These are phyloP conservation scores for Plasmodium blacklocki DNA, from an alignment of 169 alveolate species.

Conservation along the genomic window DNA sequence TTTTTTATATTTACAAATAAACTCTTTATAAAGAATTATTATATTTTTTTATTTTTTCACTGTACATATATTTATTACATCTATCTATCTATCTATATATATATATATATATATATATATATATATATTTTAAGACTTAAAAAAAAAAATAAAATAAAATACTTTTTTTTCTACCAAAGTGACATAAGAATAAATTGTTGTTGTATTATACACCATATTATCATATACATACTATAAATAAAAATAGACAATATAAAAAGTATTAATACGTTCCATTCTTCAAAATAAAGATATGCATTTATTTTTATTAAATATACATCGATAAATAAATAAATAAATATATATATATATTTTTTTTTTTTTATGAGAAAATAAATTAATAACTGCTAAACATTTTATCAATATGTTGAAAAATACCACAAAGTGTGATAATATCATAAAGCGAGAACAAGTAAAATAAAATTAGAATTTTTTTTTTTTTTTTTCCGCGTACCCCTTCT, in stretches of 20 bases:
- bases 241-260: too few species aligned
- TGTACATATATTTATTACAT: too few species aligned
- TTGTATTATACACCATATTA: too few species aligned
- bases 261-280: background rate
- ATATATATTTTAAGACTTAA: background rate
- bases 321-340: conserved; percentile 9
- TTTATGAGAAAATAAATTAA: conserved; percentile 25
- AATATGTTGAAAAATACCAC: conserved; percentile 74
- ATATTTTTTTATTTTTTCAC: conserved; percentile 19
- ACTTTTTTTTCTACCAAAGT: background rate
- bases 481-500: conserved; percentile 6
- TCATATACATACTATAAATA: too few species aligned
- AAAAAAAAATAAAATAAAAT: conserved; percentile 11
- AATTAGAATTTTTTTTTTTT: conserved; percentile 1
- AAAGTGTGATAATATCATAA: conserved; percentile 47
- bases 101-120: too few species aligned
- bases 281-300: conserved; percentile 11
- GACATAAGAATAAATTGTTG: too few species aligned
- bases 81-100: too few species aligned
- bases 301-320: conserved; percentile 13
- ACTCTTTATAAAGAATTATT: background rate
- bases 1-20: background rate
- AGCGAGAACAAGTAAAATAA: conserved; percentile 73
- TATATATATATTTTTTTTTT: background rate
- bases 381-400: conserved; percentile 52